These are phyloP conservation scores for Verticillium longisporum DNA, from an alignment of 2,329 filamentous ascomycete species.

Conservation along the genomic window DNA sequence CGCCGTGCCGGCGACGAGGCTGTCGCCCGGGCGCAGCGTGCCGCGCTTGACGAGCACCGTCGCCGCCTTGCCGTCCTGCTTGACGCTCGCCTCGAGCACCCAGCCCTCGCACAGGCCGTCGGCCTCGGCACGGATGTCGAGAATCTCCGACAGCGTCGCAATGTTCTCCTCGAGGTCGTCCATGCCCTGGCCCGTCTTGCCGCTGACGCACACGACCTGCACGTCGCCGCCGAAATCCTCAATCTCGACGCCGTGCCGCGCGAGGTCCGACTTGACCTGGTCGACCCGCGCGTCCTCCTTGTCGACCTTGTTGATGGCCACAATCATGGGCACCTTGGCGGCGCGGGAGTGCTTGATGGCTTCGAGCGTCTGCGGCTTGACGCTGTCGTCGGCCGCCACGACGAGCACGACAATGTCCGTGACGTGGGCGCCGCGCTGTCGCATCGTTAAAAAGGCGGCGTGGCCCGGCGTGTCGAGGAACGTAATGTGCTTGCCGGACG, in stretches of 20 bases:
- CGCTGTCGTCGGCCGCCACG: slow-evolving; percentile 92
- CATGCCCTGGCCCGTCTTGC: slow-evolving; percentile 91
- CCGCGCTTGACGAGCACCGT: slow-evolving; percentile 86
- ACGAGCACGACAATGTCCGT: slow-evolving; percentile 96
- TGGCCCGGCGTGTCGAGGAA: slow-evolving; percentile 97
- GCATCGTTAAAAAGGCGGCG: slow-evolving; percentile 92
- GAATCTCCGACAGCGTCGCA: slow-evolving; percentile 75
- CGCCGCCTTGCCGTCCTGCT: slow-evolving; percentile 75
- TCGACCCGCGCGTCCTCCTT: slow-evolving; percentile 77
- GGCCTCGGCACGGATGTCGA: slow-evolving; percentile 78
- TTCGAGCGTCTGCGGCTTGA: slow-evolving; percentile 95
- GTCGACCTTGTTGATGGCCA: slow-evolving; percentile 96
- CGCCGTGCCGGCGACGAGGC: slow-evolving; percentile 80
- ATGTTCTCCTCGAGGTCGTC: slow-evolving; percentile 86
- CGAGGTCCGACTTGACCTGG: slow-evolving; percentile 80
- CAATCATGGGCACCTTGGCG: slow-evolving; percentile 89
- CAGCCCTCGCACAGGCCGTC: slow-evolving; percentile 82
- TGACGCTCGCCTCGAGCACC: slow-evolving; percentile 87
- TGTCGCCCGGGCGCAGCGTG: slow-evolving; percentile 72
- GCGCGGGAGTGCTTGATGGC: slow-evolving; percentile 87
- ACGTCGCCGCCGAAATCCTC: slow-evolving; percentile 95
- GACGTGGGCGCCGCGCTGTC: slow-evolving; percentile 87
- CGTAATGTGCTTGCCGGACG: slow-evolving; percentile 82
- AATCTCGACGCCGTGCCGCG: slow-evolving; percentile 76
- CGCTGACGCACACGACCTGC: slow-evolving; percentile 84